Conservation (phyloP, 2,329 filamentous ascomycete species). For the Aspergillus floridensis region DNA sequence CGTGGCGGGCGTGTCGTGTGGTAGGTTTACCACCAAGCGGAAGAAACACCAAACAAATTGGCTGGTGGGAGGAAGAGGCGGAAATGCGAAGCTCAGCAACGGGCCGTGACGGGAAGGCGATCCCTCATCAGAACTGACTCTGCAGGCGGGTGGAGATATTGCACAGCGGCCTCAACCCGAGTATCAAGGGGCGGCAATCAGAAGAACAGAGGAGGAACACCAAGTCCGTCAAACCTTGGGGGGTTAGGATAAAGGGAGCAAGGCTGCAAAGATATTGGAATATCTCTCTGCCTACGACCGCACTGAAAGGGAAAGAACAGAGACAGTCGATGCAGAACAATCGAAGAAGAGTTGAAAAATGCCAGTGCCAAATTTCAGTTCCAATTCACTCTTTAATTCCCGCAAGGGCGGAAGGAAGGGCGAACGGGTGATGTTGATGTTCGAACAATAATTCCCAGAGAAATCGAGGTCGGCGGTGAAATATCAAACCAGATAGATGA, state of each 20-base stretch:
- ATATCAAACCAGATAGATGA: slow-evolving; percentile 17
- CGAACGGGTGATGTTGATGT: slow-evolving; percentile 10
- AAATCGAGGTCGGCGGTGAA: slow-evolving; percentile 6
- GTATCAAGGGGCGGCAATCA: slow-evolving; percentile 14
- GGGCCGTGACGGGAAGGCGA: slow-evolving; percentile 26
- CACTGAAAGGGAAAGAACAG: neutral
- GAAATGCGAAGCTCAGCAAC: slow-evolving; percentile 26
- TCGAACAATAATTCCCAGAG: slow-evolving; percentile 12
- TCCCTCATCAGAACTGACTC: slow-evolving; percentile 22
- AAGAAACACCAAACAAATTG: slow-evolving; percentile 20
- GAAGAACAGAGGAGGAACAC: slow-evolving; percentile 1
- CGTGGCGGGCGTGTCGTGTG: slow-evolving; percentile 12
- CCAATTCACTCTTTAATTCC: slow-evolving; percentile 9
- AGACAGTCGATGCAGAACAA: neutral
- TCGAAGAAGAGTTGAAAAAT: neutral
- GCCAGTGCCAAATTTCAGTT: slow-evolving; percentile 17
- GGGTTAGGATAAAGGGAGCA: slow-evolving; percentile 16
- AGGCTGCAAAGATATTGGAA: slow-evolving; percentile 12
- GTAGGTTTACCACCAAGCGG: slow-evolving; percentile 6
- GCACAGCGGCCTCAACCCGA: slow-evolving; percentile 20
- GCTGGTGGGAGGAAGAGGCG: slow-evolving; percentile 13
- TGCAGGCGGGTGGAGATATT: slow-evolving; percentile 15
- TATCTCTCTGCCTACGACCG: neutral
- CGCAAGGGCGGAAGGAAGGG: slow-evolving; percentile 20
- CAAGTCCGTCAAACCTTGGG: neutral